Evolutionary conservation across 2,329 filamentous ascomycete genomes (phyloP).

Genomic region (Penicillium vulpinum): DNA sequence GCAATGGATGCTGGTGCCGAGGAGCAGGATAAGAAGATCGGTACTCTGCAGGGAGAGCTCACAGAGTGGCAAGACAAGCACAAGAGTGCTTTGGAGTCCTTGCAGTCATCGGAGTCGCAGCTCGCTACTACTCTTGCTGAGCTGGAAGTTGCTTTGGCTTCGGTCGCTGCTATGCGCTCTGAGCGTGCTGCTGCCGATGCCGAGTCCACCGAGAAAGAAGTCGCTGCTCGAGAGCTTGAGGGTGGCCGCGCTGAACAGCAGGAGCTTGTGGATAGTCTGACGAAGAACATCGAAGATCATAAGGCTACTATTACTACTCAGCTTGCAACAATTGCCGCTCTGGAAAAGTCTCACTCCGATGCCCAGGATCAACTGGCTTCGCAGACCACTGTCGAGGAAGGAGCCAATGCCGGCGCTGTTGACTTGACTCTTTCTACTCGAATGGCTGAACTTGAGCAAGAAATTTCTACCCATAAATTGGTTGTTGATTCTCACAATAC

Average conservation of each 20-base stretch:
- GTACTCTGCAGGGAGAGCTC: slow-evolving; percentile 69
- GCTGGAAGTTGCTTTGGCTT: slow-evolving; percentile 66
- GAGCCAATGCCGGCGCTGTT: slow-evolving; percentile 53
- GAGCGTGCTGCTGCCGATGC: slow-evolving; percentile 41
- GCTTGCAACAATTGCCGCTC: slow-evolving; percentile 66
- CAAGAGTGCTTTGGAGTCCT: slow-evolving; percentile 65
- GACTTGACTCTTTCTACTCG: slow-evolving; percentile 39
- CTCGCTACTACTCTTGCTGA: slow-evolving; percentile 71
- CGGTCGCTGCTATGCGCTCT: slow-evolving; percentile 50
- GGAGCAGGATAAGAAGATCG: slow-evolving; percentile 60
- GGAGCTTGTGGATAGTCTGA: slow-evolving; percentile 61
- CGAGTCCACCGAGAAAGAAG: slow-evolving; percentile 36
- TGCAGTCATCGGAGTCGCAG: slow-evolving; percentile 70
- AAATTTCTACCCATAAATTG: slow-evolving; percentile 58
- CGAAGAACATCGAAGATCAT: slow-evolving; percentile 77
- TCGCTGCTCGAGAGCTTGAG: slow-evolving; percentile 49
- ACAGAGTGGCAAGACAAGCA: slow-evolving; percentile 75
- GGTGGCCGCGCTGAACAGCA: slow-evolving; percentile 59
- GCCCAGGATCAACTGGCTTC: slow-evolving; percentile 69
- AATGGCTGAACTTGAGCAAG: slow-evolving; percentile 56
- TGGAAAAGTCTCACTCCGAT: slow-evolving; percentile 70
- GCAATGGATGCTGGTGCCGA: slow-evolving; percentile 36
- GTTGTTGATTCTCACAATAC: slow-evolving; percentile 56
- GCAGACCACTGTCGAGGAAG: slow-evolving; percentile 60
- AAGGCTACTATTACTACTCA: slow-evolving; percentile 71